Evolutionary conservation across 345 rosid genomes (phyloP).

Genomic region (Citrus glauca): DNA sequence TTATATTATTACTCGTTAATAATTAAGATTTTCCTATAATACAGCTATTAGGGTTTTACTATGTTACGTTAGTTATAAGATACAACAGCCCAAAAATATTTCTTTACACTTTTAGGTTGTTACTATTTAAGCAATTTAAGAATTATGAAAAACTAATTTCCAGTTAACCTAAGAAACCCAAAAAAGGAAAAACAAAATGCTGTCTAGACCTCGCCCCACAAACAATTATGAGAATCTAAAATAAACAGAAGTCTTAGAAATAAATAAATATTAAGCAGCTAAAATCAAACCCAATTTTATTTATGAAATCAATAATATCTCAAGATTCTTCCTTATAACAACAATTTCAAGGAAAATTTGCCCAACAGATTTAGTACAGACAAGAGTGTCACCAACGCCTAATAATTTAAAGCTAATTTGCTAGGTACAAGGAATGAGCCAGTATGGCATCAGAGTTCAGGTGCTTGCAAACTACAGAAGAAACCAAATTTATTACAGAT

Average conservation of each 20-base stretch:
- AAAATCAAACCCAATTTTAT: neutral
- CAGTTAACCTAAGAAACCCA: no score
- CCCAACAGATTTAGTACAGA: neutral
- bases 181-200: no score
- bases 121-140: no score
- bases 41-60: no score
- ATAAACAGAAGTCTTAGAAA: neutral
- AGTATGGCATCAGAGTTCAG: constrained; percentile 1
- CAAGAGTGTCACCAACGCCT: neutral
- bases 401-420: neutral
- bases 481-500: constrained; percentile 30
- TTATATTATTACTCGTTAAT: no score
- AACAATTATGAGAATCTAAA: neutral
- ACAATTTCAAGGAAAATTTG: neutral
- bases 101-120: no score
- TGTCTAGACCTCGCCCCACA: neutral
- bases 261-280: no score
- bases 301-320: neutral
- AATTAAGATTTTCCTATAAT: no score
- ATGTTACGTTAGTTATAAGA: no score
- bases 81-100: no score
- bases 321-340: neutral
- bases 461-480: constrained; percentile 25
- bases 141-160: no score
- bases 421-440: constrained; percentile 1